A percentile compares a stretch with the other conserved stretches of the same genome.
Evolutionary conservation across 75 land plant genomes (phyloP).

Genomic region (Cunninghamia lanceolata): DNA sequence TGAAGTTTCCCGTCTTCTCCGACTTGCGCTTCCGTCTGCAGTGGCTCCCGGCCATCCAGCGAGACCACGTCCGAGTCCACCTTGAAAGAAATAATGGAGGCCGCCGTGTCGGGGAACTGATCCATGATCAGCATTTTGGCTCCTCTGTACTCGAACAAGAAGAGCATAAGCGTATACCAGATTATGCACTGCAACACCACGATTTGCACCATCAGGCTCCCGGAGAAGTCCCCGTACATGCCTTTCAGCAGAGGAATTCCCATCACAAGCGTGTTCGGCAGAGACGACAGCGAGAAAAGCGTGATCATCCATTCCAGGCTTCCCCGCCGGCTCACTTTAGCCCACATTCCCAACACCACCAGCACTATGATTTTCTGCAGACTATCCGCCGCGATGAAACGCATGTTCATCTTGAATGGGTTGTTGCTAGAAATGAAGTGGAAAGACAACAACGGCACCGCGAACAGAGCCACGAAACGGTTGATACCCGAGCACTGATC

Average conservation of each 20-base stretch:
- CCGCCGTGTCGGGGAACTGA: slow-evolving; percentile 89
- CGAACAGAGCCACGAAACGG: slow-evolving; percentile 90
- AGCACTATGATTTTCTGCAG: slow-evolving; percentile 71
- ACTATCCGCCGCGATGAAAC: slow-evolving; percentile 83
- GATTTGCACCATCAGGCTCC: slow-evolving; percentile 73
- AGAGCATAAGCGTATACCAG: slow-evolving; percentile 85
- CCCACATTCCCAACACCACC: slow-evolving; percentile 51
- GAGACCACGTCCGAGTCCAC: slow-evolving; percentile 87
- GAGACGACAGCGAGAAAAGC: slow-evolving; percentile 68
- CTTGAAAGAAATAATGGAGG: slow-evolving; percentile 82
- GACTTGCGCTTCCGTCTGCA: slow-evolving; percentile 79
- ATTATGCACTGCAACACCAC: slow-evolving; percentile 88
- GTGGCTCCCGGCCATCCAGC: slow-evolving; percentile 66
- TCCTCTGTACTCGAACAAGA: slow-evolving; percentile 83
- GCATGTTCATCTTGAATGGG: slow-evolving; percentile 77
- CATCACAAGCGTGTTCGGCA: slow-evolving; percentile 94
- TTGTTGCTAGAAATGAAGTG: slow-evolving; percentile 81
- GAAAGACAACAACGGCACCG: slow-evolving; percentile 88
- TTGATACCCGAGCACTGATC: slow-evolving; percentile 95
- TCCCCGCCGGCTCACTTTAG: slow-evolving; percentile 46
- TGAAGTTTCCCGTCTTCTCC: slow-evolving; percentile 90
- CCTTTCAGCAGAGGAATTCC: slow-evolving; percentile 83
- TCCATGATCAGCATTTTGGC: slow-evolving; percentile 80
- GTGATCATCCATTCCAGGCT: slow-evolving; percentile 85
- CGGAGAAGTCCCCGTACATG: slow-evolving; percentile 72